phyloP scores from a whole-genome alignment of 768 basidiomycete genomes.

The Hortiboletus campestris region DNA sequence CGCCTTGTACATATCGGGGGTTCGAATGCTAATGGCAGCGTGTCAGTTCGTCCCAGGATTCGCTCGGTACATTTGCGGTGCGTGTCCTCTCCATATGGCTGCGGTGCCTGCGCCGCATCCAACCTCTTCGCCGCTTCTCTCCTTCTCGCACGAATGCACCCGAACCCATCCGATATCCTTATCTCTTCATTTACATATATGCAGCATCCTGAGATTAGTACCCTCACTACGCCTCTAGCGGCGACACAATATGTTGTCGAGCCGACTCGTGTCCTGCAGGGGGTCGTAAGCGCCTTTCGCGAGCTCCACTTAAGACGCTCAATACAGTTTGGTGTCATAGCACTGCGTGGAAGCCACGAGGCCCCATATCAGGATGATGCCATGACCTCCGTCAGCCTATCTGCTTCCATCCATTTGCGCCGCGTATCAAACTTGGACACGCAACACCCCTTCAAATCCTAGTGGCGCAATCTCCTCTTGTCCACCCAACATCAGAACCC shows the following conservation, averaged over 20 bases:
- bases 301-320: not conserved
- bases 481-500: not conserved
- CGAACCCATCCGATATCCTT: slow-evolving; percentile 21
- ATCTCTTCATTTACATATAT: not conserved
- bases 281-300: not conserved
- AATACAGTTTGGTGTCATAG: not conserved
- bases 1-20: slow-evolving; percentile 30
- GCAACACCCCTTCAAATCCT: not conserved
- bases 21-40: slow-evolving; percentile 5
- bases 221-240: not conserved
- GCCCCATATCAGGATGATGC: slow-evolving; percentile 1
- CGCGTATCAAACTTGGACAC: slow-evolving; percentile 5
- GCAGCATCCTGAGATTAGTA: too few species aligned
- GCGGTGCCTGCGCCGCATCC: slow-evolving; percentile 7
- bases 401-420: slow-evolving; percentile 3
- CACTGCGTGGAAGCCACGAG: slow-evolving; percentile 14
- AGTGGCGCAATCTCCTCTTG: not conserved
- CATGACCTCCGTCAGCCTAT: not conserved
- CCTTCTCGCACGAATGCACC: slow-evolving; percentile 3
- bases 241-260: not conserved
- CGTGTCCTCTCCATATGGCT: slow-evolving; percentile 12
- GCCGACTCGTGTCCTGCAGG: not conserved
- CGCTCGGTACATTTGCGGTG: slow-evolving; percentile 21
- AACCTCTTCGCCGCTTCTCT: slow-evolving; percentile 9
- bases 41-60: slow-evolving; percentile 19